Conservation (phyloP, 1,139 yeast genomes). For the Yamadazyma trypodendri region DNA sequence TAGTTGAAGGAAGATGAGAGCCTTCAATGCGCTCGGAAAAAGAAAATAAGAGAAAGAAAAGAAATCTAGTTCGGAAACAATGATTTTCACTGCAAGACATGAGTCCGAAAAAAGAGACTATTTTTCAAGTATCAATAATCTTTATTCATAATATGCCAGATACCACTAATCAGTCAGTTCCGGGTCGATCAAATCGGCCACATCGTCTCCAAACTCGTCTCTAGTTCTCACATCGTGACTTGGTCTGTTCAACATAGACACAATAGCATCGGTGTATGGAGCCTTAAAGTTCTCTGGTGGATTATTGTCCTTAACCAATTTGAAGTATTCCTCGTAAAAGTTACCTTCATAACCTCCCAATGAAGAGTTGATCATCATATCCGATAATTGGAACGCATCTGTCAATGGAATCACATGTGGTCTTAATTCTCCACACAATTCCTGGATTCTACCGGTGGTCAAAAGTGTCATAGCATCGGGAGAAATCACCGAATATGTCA, state of each 20-base stretch:
- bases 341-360: conserved; percentile 47
- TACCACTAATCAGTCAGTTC: conserved; percentile 10
- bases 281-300: conserved; percentile 40
- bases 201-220: conserved; percentile 39
- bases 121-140: too few relatives aligned
- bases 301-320: conserved; percentile 34
- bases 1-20: too few relatives aligned
- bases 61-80: background rate
- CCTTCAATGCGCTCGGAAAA: too few relatives aligned
- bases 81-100: too few relatives aligned
- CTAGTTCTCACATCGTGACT: conserved; percentile 40
- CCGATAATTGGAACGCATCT: conserved; percentile 49
- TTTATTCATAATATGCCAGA: too few relatives aligned
- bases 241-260: conserved; percentile 39
- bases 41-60: conserved; percentile 12
- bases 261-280: conserved; percentile 37
- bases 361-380: conserved; percentile 43
- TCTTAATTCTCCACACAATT: conserved; percentile 38
- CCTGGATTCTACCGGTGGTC: conserved; percentile 32
- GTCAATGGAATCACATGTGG: conserved; percentile 46
- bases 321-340: conserved; percentile 47
- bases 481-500: conserved; percentile 35
- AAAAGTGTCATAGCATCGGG: conserved; percentile 34
- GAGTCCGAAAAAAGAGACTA: too few relatives aligned
- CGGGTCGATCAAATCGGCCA: conserved; percentile 29